phyloP scores from a whole-genome alignment of 1,284 basidiomycete genomes.

The Leccinum subrobustum region DNA sequence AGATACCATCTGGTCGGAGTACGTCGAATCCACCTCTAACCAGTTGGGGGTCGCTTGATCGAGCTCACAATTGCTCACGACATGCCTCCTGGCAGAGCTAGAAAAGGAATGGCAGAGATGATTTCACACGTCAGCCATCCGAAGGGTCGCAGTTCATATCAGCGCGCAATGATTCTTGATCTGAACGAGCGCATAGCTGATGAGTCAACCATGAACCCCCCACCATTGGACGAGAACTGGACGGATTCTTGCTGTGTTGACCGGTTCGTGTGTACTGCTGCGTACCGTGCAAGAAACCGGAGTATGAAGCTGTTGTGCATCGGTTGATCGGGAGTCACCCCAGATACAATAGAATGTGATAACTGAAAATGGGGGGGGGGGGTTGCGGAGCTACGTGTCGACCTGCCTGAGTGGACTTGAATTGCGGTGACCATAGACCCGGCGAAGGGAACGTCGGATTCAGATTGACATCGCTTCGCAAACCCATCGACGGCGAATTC shows the following conservation, averaged over 20 bases:
- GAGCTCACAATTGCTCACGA: conserved; percentile 6
- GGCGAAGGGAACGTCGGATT: conserved; percentile 20
- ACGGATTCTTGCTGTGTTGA: conserved; percentile 21
- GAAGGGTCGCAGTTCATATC: conserved; percentile 4
- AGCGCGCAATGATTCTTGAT: background rate
- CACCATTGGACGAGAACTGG: conserved; percentile 21
- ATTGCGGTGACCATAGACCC: conserved; percentile 23
- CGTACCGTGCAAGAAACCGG: conserved; percentile 10
- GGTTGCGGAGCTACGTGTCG: conserved; percentile 4
- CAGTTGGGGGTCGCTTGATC: conserved; percentile 1
- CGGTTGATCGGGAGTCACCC: background rate
- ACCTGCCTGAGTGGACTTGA: conserved; percentile 20
- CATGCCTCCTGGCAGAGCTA: background rate
- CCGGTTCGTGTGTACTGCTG: conserved; percentile 18
- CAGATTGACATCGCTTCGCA: conserved; percentile 21
- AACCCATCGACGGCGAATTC: conserved; percentile 13
- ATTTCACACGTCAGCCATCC: conserved; percentile 11
- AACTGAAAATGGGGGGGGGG: conserved; percentile 12
- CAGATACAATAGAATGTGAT: conserved; percentile 21
- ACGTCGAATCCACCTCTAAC: background rate
- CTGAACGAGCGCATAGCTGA: conserved; percentile 1
- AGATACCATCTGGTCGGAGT: conserved; percentile 7
- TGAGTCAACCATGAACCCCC: conserved; percentile 27
- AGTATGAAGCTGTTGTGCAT: conserved; percentile 5
- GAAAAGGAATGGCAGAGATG: conserved; percentile 4